Percentiles rank a stretch among this genome's conserved stretches.
Evolutionary conservation across 805 yeast genomes (phyloP).

Genomic region (Jamesozyma piceae): DNA sequence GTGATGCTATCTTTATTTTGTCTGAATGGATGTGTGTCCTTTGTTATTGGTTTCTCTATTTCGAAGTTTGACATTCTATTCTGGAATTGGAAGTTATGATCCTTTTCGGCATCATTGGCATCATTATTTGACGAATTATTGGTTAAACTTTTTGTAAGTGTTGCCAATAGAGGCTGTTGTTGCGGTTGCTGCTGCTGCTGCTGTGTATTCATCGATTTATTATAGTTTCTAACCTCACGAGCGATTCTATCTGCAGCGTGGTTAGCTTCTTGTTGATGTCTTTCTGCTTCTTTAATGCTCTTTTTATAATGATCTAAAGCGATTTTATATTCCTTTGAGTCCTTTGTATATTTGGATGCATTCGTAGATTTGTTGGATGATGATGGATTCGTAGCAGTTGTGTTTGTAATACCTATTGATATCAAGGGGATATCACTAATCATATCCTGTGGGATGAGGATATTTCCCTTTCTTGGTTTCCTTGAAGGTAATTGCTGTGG

Average conservation of each 20-base stretch:
- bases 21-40: slow-evolving; percentile 48
- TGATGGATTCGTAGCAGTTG: slow-evolving; percentile 27
- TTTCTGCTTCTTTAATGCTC: slow-evolving; percentile 51
- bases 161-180: no score
- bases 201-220: neutral
- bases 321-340: slow-evolving; percentile 38
- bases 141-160: neutral
- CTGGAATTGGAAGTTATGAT: no score
- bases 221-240: slow-evolving; percentile 41
- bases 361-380: neutral
- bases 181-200: no score
- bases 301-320: slow-evolving; percentile 53
- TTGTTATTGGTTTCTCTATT: slow-evolving; percentile 65
- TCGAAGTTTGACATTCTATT: slow-evolving; percentile 13
- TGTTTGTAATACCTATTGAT: slow-evolving; percentile 57
- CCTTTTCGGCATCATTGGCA: neutral
- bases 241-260: slow-evolving; percentile 62
- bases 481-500: slow-evolving; percentile 92
- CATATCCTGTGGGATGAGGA: slow-evolving; percentile 59
- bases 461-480: slow-evolving; percentile 72
- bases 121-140: neutral
- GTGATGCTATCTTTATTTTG: neutral
- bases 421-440: slow-evolving; percentile 50
- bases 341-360: slow-evolving; percentile 22
- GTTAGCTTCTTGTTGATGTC: slow-evolving; percentile 72